Percentiles rank a stretch among this genome's conserved stretches.
phyloP scores from a whole-genome alignment of 129 eudicot genomes.

The Flaveria linearis region DNA sequence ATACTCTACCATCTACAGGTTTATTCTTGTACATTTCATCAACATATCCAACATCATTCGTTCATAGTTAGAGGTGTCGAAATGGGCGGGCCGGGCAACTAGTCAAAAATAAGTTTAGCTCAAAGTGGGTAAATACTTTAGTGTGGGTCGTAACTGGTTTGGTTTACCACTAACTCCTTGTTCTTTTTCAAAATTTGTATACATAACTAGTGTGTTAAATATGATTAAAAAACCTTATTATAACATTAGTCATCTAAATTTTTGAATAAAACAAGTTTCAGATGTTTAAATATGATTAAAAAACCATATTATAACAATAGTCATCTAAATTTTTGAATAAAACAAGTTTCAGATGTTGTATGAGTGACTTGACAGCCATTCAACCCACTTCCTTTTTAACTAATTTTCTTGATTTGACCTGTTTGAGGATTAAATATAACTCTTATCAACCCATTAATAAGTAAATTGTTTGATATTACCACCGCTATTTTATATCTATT shows the following conservation, averaged over 20 bases:
- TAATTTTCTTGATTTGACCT: conserved; percentile 2
- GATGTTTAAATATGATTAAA: background rate
- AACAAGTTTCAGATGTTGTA: background rate
- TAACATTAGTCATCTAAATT: no score
- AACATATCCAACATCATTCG: background rate
- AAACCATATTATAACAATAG: no score
- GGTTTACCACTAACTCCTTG: background rate
- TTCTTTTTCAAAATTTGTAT: no score
- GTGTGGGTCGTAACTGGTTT: no score
- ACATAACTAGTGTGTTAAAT: background rate
- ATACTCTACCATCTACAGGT: conserved; percentile 96
- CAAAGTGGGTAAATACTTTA: no score
- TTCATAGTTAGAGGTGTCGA: background rate
- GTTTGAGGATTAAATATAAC: background rate
- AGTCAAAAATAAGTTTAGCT: background rate
- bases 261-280: background rate
- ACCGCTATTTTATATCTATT: background rate
- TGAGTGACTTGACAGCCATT: background rate
- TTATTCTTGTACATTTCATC: background rate
- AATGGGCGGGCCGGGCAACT: background rate
- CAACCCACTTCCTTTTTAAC: background rate
- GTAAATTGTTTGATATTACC: background rate
- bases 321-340: background rate
- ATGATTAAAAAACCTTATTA: no score
- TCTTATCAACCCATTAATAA: background rate